These are phyloP conservation scores for Podospora pseudopauciseta DNA, from an alignment of 495 filamentous ascomycete species.

Conservation along the genomic window DNA sequence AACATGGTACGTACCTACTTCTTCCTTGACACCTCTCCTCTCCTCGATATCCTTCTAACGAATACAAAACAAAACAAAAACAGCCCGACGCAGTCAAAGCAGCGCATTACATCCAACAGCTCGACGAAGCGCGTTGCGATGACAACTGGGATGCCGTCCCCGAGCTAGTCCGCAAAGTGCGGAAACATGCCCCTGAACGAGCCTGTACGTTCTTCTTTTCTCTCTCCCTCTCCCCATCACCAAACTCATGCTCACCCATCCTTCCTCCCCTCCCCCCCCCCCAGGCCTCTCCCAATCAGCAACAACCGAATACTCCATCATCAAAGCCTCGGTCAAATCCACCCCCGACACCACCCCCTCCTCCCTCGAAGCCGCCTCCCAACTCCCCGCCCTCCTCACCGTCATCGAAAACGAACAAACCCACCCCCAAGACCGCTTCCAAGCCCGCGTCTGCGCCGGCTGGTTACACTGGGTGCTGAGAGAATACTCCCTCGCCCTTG, in stretches of 20 bases:
- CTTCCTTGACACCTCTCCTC: background rate
- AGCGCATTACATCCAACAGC: slow-evolving; percentile 68
- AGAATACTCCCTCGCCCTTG: slow-evolving; percentile 59
- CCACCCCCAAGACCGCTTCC: slow-evolving; percentile 65
- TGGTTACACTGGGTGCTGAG: slow-evolving; percentile 77
- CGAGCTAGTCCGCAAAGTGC: slow-evolving; percentile 84
- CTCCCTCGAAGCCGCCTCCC: slow-evolving; percentile 42
- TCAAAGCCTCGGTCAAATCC: slow-evolving; percentile 47
- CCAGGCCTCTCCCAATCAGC: slow-evolving; percentile 74
- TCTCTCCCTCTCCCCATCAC: background rate
- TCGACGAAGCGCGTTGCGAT: slow-evolving; percentile 83
- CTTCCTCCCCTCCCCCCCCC: too few species aligned
- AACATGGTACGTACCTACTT: slow-evolving; percentile 26
- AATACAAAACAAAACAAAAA: too few species aligned
- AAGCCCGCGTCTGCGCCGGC: slow-evolving; percentile 74
- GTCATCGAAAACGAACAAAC: slow-evolving; percentile 61
- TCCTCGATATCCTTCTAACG: background rate
- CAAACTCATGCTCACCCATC: background rate
- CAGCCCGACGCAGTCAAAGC: slow-evolving; percentile 62
- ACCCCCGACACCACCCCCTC: slow-evolving; percentile 36
- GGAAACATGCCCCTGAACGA: slow-evolving; percentile 85
- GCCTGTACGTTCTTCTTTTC: slow-evolving; percentile 58
- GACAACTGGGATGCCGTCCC: slow-evolving; percentile 87
- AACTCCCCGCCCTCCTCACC: slow-evolving; percentile 60
- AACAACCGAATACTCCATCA: slow-evolving; percentile 63